These are phyloP conservation scores for Pythium volutum DNA, from an alignment of 352 stramenopile genomes.

Conservation along the genomic window DNA sequence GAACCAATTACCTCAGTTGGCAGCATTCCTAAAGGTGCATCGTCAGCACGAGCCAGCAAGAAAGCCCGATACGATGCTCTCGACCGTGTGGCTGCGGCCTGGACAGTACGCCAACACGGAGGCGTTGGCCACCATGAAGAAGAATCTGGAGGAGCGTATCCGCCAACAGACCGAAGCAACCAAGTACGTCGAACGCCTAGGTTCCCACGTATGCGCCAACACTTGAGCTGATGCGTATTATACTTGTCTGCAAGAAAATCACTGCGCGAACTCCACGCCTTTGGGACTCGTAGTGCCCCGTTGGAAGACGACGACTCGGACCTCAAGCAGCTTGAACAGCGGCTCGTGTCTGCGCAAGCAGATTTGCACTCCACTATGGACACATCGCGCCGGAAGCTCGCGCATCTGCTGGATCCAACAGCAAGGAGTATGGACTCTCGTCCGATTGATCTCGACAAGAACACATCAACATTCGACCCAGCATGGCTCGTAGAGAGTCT, in stretches of 20 bases:
- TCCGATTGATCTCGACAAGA: not conserved
- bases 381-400: slow-evolving; percentile 20
- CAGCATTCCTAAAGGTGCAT: slow-evolving; percentile 15
- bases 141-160: slow-evolving; percentile 37
- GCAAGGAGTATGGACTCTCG: not conserved
- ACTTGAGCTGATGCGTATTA: not conserved
- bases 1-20: slow-evolving; percentile 5
- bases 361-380: slow-evolving; percentile 32
- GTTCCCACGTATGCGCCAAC: not conserved
- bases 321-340: slow-evolving; percentile 22
- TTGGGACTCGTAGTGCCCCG: slow-evolving; percentile 1
- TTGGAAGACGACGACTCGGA: slow-evolving; percentile 29
- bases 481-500: slow-evolving; percentile 9
- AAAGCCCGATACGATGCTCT: not conserved
- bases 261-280: slow-evolving; percentile 27
- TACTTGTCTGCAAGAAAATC: slow-evolving; percentile 24
- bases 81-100: not conserved
- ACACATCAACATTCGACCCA: not conserved
- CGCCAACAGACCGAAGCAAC: slow-evolving; percentile 44
- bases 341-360: slow-evolving; percentile 11
- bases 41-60: not conserved
- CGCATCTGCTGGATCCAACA: slow-evolving; percentile 6
- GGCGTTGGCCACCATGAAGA: slow-evolving; percentile 37
- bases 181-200: slow-evolving; percentile 36
- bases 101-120: slow-evolving; percentile 30